Base-by-base conservation (phyloP, 768 basidiomycete species). In the Pleurotus djamor region DNA sequence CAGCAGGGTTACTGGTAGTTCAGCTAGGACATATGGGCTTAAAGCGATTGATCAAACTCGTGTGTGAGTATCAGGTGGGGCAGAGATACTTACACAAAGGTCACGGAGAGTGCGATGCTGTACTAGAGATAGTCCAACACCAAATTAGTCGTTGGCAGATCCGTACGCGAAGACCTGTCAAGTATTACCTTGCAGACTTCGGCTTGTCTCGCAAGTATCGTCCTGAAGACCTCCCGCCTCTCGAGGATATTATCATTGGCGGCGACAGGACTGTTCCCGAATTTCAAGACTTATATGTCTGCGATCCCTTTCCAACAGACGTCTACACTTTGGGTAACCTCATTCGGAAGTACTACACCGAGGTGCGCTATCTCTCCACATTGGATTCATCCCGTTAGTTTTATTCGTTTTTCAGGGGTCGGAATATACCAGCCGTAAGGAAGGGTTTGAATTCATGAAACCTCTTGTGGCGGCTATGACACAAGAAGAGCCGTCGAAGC, bases 1-100 rank as follows among this genome's bases (percentile, higher is more conserved):
- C 32, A 85, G 63, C 34, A 87, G 69, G 66, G 85, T 86, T 1
- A 85, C 83, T 4, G 87, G 86, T 14, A 88, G 69, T 62, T 88
- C 87, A 6, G 83, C 79, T 4, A 71, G 65, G 52, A 86, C 83
- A 56, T 85, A 87, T 0, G 84, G 83, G 2, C 61, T 62, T 5
- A 2, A 44, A 14, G 35, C 9, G 13, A 28, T 28, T 28, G 21
- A 28, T 28, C 21, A 28, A 28, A 28, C 21, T 28, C 17, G n/a
- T 33, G 9, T 13, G 10, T 51, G 33, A 38, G 5, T 13, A 41
- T 41, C 38, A 28, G 21, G 21, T 28, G 21, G 21, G 21, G 21
- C 4, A 41, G 10, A 41, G 10, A 0, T 54, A n/a, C 52, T 7
- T 4, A 54, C 52, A 54, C 35, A 59, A 79, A 80, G 1, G 79